Percentiles rank a stretch among this genome's conserved stretches.
Conservation (phyloP, 1,284 basidiomycete genomes). For the Sporisorium exsertum region DNA sequence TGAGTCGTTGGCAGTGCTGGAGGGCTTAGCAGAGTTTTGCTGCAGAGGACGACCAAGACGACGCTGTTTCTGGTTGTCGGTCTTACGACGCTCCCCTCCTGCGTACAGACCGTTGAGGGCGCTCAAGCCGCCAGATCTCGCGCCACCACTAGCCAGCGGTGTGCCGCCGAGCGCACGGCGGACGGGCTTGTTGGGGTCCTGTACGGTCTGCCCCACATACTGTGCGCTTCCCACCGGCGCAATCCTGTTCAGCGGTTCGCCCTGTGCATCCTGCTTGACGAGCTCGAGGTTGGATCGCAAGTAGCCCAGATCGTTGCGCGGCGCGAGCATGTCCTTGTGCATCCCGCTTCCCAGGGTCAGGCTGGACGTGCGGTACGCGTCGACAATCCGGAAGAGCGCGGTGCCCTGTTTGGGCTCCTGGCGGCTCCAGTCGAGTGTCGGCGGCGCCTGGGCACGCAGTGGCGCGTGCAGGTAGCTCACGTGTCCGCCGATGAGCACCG, state of each 20-base stretch:
- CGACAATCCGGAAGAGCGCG: constrained; percentile 46
- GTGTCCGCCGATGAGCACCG: constrained; percentile 42
- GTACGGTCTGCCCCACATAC: constrained; percentile 27
- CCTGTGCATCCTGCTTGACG: constrained; percentile 26
- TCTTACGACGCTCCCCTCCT: constrained; percentile 1
- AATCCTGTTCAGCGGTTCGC: constrained; percentile 3
- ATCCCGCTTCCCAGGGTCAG: constrained; percentile 25
- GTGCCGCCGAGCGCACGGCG: constrained; percentile 14
- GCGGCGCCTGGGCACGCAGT: constrained; percentile 31
- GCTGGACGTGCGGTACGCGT: constrained; percentile 35
- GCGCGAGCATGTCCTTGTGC: constrained; percentile 46
- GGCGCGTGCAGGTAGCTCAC: constrained; percentile 43
- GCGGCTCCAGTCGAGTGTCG: constrained; percentile 46
- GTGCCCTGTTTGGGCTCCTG: constrained; percentile 40
- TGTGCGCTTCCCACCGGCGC: constrained; percentile 22
- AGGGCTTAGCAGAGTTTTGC: background rate
- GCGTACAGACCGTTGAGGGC: constrained; percentile 1
- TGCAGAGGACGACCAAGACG: constrained; percentile 22
- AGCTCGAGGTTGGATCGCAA: constrained; percentile 39
- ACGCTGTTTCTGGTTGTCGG: constrained; percentile 27
- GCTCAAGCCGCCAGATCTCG: background rate
- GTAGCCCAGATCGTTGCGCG: constrained; percentile 46
- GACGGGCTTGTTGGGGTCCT: constrained; percentile 38
- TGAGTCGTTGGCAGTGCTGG: background rate
- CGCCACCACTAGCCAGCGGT: background rate